Evolutionary conservation across 1,284 basidiomycete genomes (phyloP), one percentile per base, ranked within the genome.

Genomic region (Rhodotorula sp.): DNA sequence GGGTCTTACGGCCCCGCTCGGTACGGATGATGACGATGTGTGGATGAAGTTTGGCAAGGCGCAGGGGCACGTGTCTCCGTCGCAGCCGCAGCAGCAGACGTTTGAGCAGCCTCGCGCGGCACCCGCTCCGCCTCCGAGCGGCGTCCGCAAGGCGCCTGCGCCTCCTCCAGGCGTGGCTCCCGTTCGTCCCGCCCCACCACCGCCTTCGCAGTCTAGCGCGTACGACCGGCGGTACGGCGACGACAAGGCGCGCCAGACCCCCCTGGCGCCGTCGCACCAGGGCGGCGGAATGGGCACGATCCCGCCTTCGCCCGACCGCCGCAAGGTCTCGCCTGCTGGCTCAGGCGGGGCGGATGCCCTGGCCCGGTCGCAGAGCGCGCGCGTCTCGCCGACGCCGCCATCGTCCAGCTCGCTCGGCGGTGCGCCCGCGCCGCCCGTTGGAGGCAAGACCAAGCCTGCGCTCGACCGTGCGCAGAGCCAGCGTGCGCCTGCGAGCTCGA

Each of bases 11-110:
- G 76, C 71, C 2, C 57, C 69, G 16, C 50, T 61, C 8, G 75
- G 71, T 0, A 48, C 71, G 19, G 71, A 77, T 60, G 55, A 71
- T 44, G 88, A 87, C 71, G 90, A 91, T 77, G 89, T 90, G 14
- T 92, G 90, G 89, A 87, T 88, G 80, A 91, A 91, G 86, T 87
- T 95, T 80, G 70, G 68, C 21, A 56, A 64, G 60, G 64, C 49
- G 34, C 58, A 46, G 13, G 52, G 19, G 23, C 61, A 34, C 7
- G 54, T 44, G 14, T 12, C 41, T 23, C 23, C 59, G 44, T 27
- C 53, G 50, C 41, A 61, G 50, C 19, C 45, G 64, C 63, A 48
- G 46, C 59, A 67, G 61, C 46, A 65, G 50, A 67, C 63, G n/a
- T 77, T 77, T 48, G 68, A 72, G 48, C 61, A 74, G 50, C 73